A percentile compares a stretch with the other conserved stretches of the same genome.
Evolutionary conservation across 1,284 basidiomycete genomes (phyloP).

Genomic region (Fomes fomentarius): DNA sequence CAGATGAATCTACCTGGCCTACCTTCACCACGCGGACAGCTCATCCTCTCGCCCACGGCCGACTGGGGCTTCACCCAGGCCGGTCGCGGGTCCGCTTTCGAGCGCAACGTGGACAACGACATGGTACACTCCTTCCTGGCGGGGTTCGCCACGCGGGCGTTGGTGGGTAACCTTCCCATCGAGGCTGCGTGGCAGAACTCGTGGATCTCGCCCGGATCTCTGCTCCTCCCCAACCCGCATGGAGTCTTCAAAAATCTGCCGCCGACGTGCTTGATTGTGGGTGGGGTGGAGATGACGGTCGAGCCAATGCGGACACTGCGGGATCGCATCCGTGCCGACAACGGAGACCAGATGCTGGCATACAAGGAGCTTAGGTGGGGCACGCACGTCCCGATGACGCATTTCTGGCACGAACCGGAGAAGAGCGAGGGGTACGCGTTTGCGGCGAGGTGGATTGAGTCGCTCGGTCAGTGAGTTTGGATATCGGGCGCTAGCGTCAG

Average conservation of each 20-base stretch:
- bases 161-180: conserved; percentile 44
- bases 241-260: conserved; percentile 54
- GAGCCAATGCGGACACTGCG: conserved; percentile 44
- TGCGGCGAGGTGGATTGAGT: neutral
- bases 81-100: conserved; percentile 26
- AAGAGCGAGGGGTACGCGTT: conserved; percentile 35
- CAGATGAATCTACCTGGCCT: conserved; percentile 37
- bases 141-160: conserved; percentile 39
- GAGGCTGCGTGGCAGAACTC: conserved; percentile 41
- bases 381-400: conserved; percentile 53
- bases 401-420: conserved; percentile 58
- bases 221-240: conserved; percentile 33
- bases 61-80: conserved; percentile 46
- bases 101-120: conserved; percentile 39
- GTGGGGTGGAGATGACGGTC: conserved; percentile 53
- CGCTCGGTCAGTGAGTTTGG: conserved; percentile 3
- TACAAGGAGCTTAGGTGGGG: conserved; percentile 53
- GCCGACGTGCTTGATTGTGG: conserved; percentile 53
- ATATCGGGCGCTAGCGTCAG: too few species aligned
- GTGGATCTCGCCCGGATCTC: conserved; percentile 49
- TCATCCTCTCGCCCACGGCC: conserved; percentile 61
- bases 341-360: conserved; percentile 35
- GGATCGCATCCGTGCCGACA: conserved; percentile 25
- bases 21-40: conserved; percentile 46
- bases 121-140: conserved; percentile 35